These are phyloP conservation scores for Glaciozyma antarctica DNA, from an alignment of 768 basidiomycete species.

Conservation along the genomic window DNA sequence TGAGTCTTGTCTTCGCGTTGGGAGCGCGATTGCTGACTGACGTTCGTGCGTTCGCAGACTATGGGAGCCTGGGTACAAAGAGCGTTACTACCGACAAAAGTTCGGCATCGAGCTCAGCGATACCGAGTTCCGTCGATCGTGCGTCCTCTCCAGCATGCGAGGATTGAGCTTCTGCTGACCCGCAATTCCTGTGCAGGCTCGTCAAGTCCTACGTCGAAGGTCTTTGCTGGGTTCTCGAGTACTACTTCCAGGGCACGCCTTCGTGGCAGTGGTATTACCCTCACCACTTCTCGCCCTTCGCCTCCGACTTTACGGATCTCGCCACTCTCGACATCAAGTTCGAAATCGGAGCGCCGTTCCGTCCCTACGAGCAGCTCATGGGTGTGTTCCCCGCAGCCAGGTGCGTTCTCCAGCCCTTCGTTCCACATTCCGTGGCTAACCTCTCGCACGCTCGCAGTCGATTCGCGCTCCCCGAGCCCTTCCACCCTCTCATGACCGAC, in stretches of 20 bases:
- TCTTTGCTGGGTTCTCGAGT: slow-evolving; percentile 86
- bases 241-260: slow-evolving; percentile 92
- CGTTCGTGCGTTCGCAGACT: slow-evolving; percentile 47
- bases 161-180: neutral
- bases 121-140: slow-evolving; percentile 63
- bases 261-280: slow-evolving; percentile 88
- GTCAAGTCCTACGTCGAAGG: slow-evolving; percentile 84
- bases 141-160: slow-evolving; percentile 31
- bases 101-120: slow-evolving; percentile 70
- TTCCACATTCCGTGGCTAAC: neutral
- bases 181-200: slow-evolving; percentile 46
- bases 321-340: slow-evolving; percentile 71
- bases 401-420: slow-evolving; percentile 43
- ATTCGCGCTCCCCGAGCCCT: slow-evolving; percentile 72
- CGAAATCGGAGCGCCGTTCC: slow-evolving; percentile 70
- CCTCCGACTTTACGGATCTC: slow-evolving; percentile 72
- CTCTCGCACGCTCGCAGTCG: slow-evolving; percentile 47
- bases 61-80: slow-evolving; percentile 92
- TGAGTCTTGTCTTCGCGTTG: slow-evolving; percentile 41
- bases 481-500: slow-evolving; percentile 79
- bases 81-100: slow-evolving; percentile 89
- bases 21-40: neutral
- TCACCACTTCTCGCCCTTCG: slow-evolving; percentile 96
- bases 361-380: slow-evolving; percentile 95
- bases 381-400: slow-evolving; percentile 93